These are phyloP conservation scores for Pichia sp. DNA, from an alignment of 1,139 yeast species.

Conservation along the genomic window DNA sequence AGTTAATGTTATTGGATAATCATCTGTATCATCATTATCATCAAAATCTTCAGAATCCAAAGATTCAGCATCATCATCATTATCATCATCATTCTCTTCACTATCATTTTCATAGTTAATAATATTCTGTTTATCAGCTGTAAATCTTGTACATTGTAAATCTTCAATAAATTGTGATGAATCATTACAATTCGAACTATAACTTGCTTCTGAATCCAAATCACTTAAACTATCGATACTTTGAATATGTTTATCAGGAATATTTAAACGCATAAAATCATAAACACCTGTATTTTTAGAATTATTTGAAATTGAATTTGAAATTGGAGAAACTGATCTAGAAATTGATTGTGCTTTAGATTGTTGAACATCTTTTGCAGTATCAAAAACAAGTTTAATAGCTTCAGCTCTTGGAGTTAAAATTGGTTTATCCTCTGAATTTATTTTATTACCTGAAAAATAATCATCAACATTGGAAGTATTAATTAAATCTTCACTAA, in stretches of 20 bases:
- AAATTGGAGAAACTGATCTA: neutral
- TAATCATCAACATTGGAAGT: slow-evolving; percentile 18
- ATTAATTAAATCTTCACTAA: slow-evolving; percentile 22
- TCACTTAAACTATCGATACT: slow-evolving; percentile 12
- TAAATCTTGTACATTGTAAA: neutral
- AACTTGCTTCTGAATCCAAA: slow-evolving; percentile 9
- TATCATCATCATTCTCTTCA: slow-evolving; percentile 4
- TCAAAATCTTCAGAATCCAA: slow-evolving; percentile 18
- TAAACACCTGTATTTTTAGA: neutral
- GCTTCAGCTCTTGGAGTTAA: slow-evolving; percentile 33
- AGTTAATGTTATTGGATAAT: slow-evolving; percentile 15
- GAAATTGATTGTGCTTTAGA: neutral
- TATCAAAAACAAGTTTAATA: slow-evolving; percentile 30
- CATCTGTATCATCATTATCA: slow-evolving; percentile 16
- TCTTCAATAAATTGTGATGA: neutral
- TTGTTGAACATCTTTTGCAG: slow-evolving; percentile 22
- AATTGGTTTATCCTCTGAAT: slow-evolving; percentile 16
- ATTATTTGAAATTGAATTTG: neutral
- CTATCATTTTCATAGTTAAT: neutral
- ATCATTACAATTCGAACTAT: neutral
- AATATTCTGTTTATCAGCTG: neutral
- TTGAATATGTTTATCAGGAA: slow-evolving; percentile 1
- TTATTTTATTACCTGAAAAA: slow-evolving; percentile 20
- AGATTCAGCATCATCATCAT: slow-evolving; percentile 7
- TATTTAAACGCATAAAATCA: slow-evolving; percentile 2